Evolutionary conservation across 2,329 filamentous ascomycete species (phyloP).

Genomic region (Orbilia javanica): DNA sequence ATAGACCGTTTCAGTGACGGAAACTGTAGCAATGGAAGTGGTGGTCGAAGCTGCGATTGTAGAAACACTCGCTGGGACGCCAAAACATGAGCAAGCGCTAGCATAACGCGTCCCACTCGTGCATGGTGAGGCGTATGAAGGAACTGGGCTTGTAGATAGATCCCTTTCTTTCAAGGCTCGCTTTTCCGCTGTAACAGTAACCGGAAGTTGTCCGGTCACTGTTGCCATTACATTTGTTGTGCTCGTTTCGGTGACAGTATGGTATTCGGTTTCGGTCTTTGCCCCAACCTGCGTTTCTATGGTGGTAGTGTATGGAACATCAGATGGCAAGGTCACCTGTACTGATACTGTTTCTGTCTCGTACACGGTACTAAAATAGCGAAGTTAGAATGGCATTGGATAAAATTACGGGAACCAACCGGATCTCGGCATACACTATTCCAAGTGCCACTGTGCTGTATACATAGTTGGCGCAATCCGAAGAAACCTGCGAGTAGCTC

Average conservation of each 20-base stretch:
- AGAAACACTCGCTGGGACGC: slow-evolving; percentile 10
- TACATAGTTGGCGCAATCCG: slow-evolving; percentile 14
- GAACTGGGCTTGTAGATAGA: neutral
- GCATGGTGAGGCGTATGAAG: slow-evolving; percentile 11
- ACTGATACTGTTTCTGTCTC: neutral
- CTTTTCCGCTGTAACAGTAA: neutral
- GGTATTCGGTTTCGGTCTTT: neutral
- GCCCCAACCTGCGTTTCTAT: neutral
- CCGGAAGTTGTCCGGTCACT: neutral
- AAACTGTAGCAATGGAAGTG: neutral
- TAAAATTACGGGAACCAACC: too few relatives aligned
- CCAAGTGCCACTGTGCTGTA: slow-evolving; percentile 3
- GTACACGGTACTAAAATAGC: neutral
- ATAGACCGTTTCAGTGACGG: neutral
- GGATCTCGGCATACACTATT: neutral
- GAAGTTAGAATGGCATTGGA: too few relatives aligned
- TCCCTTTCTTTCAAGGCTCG: neutral
- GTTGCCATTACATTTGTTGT: neutral
- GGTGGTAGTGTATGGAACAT: neutral
- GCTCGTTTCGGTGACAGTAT: neutral
- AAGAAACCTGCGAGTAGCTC: slow-evolving; percentile 5
- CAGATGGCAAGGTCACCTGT: neutral
- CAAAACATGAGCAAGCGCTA: slow-evolving; percentile 28
- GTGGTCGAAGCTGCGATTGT: neutral
- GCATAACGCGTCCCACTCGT: slow-evolving; percentile 17